Base-by-base conservation (phyloP, 768 basidiomycete genomes). In the Trametes maxima region DNA sequence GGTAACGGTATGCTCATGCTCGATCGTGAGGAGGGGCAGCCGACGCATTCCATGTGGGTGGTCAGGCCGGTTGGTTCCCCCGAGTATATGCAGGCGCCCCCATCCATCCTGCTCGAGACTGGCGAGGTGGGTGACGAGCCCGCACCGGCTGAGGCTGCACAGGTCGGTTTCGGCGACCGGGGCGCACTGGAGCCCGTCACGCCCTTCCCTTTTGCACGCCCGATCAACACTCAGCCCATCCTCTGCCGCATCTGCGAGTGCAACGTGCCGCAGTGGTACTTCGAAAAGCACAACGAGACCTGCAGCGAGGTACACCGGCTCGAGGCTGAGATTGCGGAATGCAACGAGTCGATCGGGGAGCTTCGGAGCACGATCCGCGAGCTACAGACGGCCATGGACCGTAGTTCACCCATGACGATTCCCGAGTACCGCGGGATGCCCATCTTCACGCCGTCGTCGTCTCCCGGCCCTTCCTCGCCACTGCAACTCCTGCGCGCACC, bases 221-320 rank as follows among this genome's bases (percentile, higher is more conserved):
- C 89, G 22, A 89, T 98, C 75, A 89, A 87, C 70, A 86, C 84
- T 24, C 86, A 92, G 61, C 87, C 84, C 28, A 92, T 98, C 52
- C 82, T 99, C 21, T 98, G 97, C 77, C 91, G 97, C 33, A 99
- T 99, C 64, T 99, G 97, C 79, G 97, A 99, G 76, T 87, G 90
- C 70, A 88, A 91, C 67, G 91, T 98, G 59, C 95, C 96, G 2
- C 92, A 96, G 63, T 99, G 97, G 97, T 99, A 95, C 79, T 99
- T 99, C 73, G 97, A 98, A 78, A 98, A 98, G 78, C 97, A 99
- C 79, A 98, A 94, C 82, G 97, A 99, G 76, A 98, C 95, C 12
- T 99, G 97, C 68, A 93, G 87, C 66, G 96, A 98, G 76, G 89
- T 92, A 3, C 97, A 99, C 76, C 88, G 93, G 46, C 81, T 99